Evolutionary conservation across 192 early-diverging fungal genomes (phyloP), one percentile per base, ranked within the genome.

Genomic region (Entophlyctis luteolus): DNA sequence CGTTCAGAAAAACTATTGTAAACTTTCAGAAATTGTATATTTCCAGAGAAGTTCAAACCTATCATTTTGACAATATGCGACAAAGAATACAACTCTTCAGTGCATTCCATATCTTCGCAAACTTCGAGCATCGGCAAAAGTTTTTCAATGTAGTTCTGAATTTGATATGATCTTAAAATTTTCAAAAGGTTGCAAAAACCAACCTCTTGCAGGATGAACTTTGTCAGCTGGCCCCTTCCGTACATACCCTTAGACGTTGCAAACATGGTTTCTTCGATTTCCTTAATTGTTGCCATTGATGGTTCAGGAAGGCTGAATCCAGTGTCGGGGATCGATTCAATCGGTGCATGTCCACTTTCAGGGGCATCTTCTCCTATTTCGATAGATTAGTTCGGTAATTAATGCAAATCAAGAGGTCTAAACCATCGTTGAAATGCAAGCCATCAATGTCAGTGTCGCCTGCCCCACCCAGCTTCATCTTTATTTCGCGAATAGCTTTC

Each of bases 61-160:
- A 93, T 88, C 54, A 80, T 79, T 39, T 84, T 80, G 66, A 89
- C 81, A 42, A 95, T 93, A 37, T 75, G 84, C 60, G 88, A 87
- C 47, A 98, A 71, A 1, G 73, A 48, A 63, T 91, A 88, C 33
- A 95, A 67, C 57, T 90, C 90, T 3, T 87, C 78, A 4, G 75
- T 77, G 20, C 80, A 83, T 35, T 95, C 92, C 72, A 93, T 63
- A 66, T 96, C 92, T 72, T 95, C 95, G 54, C 87, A 91, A 16
- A 88, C 57, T 29, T 87, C 84, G 16, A 86, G 75, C 18, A 86
- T 31, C 23, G 63, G 71, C 0, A 80, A 18, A 12, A 95, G 73
- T 57, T 88, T 89, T 42, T 80, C 78, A 45, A 93, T 74, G 62
- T 87, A 97, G 31, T 81, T 79, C 88, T 89, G 67, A 33, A 55